These are phyloP conservation scores for Solanum hybrid DNA, from an alignment of 305 asterid genomes.

Conservation along the genomic window DNA sequence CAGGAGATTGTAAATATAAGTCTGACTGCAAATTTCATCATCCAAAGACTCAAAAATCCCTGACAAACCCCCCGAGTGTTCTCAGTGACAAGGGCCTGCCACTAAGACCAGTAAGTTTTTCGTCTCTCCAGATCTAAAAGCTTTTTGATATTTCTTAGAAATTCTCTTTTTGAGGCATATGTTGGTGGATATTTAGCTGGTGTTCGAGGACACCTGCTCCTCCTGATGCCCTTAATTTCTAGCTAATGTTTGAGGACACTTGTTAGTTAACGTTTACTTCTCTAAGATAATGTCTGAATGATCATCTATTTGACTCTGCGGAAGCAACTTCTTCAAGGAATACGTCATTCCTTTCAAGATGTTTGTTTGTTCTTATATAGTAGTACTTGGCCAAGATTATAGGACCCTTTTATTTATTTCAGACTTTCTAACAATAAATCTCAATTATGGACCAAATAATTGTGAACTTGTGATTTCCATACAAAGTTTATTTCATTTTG, in stretches of 20 bases:
- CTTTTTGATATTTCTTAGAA: neutral
- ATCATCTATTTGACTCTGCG: neutral
- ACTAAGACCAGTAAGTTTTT: conserved; percentile 84
- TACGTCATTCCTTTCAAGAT: neutral
- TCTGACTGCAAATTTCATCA: conserved; percentile 84
- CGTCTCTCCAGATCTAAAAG: neutral
- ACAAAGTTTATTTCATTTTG: neutral
- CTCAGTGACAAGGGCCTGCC: conserved; percentile 91
- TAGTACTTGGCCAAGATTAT: neutral
- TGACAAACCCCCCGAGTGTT: conserved; percentile 25
- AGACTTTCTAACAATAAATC: neutral
- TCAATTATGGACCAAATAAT: neutral
- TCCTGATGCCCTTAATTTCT: neutral
- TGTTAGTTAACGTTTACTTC: neutral
- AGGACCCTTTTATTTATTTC: neutral
- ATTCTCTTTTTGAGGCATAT: neutral
- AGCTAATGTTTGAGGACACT: neutral
- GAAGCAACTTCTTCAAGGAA: neutral
- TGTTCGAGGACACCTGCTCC: neutral
- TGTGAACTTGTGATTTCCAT: neutral
- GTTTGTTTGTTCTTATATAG: neutral
- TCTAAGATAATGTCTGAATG: neutral
- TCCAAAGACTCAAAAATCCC: conserved; percentile 47
- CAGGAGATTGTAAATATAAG: conserved; percentile 87
- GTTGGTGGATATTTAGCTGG: neutral